Base-by-base conservation (phyloP, 2,329 filamentous ascomycete genomes). In the Fusarium hainanense region DNA sequence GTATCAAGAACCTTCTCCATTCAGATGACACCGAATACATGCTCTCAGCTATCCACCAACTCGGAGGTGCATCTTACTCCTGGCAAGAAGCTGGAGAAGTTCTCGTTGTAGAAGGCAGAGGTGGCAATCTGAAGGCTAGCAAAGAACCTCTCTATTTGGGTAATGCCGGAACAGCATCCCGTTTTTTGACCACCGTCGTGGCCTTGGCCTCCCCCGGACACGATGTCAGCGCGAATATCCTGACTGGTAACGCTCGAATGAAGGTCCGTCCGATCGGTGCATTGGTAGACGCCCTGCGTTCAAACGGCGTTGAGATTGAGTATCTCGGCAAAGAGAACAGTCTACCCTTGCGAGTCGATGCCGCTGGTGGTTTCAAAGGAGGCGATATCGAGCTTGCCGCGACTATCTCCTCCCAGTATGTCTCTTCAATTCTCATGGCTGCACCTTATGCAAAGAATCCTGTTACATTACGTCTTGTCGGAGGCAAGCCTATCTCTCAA, bases 11-110 rank as follows among this genome's bases (percentile, higher is more conserved):
- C 75, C 84, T 99, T 32, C 87, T 99, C 13, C 95, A 98, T 80
- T 98, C 96, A 0, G 96, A 98, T 74, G 96, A 99, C 77, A 97
- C 94, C 0, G 93, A 98, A 79, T 96, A 93, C 80, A 99, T 99
- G 96, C 85, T 99, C 46, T 93, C 93, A 60, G 95, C 96, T n/a
- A 90, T 99, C 60, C 87, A 88, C 27, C 90, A 91, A 74, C 87
- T 99, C 25, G 90, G 92, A 32, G 96, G 94, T 30, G 95, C 94
- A 20, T 92, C 91, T 1, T 98, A 97, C 81, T 88, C 90, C 1
- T 99, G 95, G 95, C 93, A 98, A 80, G 92, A 98, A 54, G 92
- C 94, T 60, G 96, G 96, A n/a, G 93, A 96, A 74, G 90, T 96
- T 11, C 86, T 99, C 28, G 90, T 97, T 5, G 92, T 99, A 18